Evolutionary conservation across 768 basidiomycete genomes (phyloP).

Genomic region (Hortiboletus campestris): DNA sequence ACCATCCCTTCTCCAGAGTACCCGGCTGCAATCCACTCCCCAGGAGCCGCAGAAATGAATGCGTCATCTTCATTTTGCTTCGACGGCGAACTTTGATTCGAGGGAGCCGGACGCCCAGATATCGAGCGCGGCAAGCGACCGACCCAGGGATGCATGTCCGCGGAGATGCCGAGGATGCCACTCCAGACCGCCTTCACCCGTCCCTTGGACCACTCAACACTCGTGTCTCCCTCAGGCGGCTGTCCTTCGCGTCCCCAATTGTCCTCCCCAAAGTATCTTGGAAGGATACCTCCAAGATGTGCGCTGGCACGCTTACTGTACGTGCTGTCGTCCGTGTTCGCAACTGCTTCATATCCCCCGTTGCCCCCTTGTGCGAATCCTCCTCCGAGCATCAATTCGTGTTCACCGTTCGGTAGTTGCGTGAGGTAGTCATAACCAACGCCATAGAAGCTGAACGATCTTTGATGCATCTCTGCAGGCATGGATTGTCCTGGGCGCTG

Average conservation of each 20-base stretch:
- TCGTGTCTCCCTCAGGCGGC: conserved; percentile 9
- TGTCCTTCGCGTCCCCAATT: conserved; percentile 41
- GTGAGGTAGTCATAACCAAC: conserved; percentile 65
- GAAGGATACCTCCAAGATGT: conserved; percentile 46
- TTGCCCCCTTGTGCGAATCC: conserved; percentile 41
- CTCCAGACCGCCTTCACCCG: conserved; percentile 59
- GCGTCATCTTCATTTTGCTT: background rate
- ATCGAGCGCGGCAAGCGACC: conserved; percentile 54
- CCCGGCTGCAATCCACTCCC: conserved; percentile 74
- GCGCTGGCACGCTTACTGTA: conserved; percentile 30
- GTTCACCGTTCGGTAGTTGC: conserved; percentile 46
- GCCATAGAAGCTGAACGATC: conserved; percentile 60
- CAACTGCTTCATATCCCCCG: conserved; percentile 35
- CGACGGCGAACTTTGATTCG: background rate
- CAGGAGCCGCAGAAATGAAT: conserved; percentile 35
- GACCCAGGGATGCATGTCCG: conserved; percentile 68
- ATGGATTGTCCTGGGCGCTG: conserved; percentile 50
- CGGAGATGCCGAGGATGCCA: conserved; percentile 62
- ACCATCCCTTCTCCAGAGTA: conserved; percentile 76
- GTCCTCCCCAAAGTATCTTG: conserved; percentile 48
- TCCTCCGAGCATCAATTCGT: conserved; percentile 65
- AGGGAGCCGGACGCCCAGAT: conserved; percentile 39
- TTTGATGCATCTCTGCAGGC: conserved; percentile 36
- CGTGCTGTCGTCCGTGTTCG: conserved; percentile 37
- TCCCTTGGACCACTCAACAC: conserved; percentile 37